These are phyloP conservation scores for Orbilia oligospora DNA, from an alignment of 2,329 filamentous ascomycete genomes.

Conservation along the genomic window DNA sequence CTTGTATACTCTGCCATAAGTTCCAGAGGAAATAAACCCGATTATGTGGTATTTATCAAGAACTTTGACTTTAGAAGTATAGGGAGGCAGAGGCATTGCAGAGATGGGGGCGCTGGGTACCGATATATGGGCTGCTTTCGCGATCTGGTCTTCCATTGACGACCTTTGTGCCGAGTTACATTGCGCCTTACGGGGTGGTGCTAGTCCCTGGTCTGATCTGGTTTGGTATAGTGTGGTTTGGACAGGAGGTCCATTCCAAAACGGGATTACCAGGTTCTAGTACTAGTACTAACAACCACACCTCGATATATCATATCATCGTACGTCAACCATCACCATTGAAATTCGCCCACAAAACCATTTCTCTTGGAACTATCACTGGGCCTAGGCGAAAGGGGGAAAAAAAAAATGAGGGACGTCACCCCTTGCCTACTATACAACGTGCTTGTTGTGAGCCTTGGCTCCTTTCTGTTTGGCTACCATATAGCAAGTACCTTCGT, in stretches of 20 bases:
- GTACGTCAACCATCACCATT: too few species aligned
- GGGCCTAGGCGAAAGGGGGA: background rate
- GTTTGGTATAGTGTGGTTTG: background rate
- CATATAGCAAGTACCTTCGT: conserved; percentile 78
- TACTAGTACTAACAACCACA: too few species aligned
- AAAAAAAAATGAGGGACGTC: conserved; percentile 66
- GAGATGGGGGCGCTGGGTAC: conserved; percentile 16
- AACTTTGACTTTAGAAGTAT: conserved; percentile 86
- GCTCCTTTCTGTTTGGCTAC: conserved; percentile 93
- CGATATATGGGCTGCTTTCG: conserved; percentile 8
- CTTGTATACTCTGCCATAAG: conserved; percentile 98
- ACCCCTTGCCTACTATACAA: conserved; percentile 84
- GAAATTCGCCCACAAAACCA: background rate
- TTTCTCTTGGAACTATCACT: too few species aligned
- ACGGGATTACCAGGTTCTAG: too few species aligned
- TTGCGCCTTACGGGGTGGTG: conserved; percentile 7
- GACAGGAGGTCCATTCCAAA: too few species aligned
- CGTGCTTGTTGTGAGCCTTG: conserved; percentile 82
- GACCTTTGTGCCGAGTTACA: conserved; percentile 33
- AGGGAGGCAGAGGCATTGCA: conserved; percentile 66
- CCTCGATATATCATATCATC: too few species aligned
- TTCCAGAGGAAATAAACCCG: conserved; percentile 97
- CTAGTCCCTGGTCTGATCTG: background rate
- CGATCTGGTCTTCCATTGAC: conserved; percentile 43
- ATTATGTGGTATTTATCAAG: conserved; percentile 95